Evolutionary conservation across 2,329 filamentous ascomycete species (phyloP).

Genomic region (Colletotrichum spaethianum): DNA sequence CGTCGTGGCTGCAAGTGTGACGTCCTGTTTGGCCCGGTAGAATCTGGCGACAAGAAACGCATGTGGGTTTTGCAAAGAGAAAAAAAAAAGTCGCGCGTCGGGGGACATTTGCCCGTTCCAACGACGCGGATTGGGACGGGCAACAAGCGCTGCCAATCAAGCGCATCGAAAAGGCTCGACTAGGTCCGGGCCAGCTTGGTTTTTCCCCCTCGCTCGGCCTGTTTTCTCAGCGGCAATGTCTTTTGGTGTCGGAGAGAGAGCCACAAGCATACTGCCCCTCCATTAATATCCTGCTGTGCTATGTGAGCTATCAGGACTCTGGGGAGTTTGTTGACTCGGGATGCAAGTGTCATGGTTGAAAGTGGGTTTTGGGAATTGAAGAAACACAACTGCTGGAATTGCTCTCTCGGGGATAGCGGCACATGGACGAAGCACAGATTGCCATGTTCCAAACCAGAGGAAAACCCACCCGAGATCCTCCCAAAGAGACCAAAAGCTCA

Average conservation of each 20-base stretch:
- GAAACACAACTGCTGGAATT: constrained; percentile 8
- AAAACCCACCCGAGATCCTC: background rate
- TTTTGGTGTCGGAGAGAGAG: background rate
- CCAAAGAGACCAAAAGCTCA: constrained; percentile 3
- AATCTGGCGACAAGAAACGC: background rate
- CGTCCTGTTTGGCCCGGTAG: constrained; percentile 25
- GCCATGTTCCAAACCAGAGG: background rate
- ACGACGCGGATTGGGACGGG: constrained; percentile 35
- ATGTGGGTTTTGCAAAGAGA: background rate
- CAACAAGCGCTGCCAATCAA: constrained; percentile 39
- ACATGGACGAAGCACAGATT: background rate
- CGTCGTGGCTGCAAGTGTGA: background rate
- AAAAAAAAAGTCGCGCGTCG: constrained; percentile 25
- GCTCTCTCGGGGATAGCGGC: constrained; percentile 9
- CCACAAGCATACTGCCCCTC: background rate
- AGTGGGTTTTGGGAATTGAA: background rate
- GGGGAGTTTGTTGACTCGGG: background rate
- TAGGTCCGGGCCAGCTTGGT: constrained; percentile 16
- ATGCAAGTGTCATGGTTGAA: background rate
- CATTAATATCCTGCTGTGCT: no score
- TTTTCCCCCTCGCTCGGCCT: constrained; percentile 3
- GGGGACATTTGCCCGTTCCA: constrained; percentile 33
- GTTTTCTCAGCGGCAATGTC: background rate
- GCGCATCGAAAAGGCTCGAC: constrained; percentile 3
- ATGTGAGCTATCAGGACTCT: background rate